These are phyloP conservation scores for Brassica juncea DNA, from an alignment of 345 rosid genomes.

Conservation along the genomic window DNA sequence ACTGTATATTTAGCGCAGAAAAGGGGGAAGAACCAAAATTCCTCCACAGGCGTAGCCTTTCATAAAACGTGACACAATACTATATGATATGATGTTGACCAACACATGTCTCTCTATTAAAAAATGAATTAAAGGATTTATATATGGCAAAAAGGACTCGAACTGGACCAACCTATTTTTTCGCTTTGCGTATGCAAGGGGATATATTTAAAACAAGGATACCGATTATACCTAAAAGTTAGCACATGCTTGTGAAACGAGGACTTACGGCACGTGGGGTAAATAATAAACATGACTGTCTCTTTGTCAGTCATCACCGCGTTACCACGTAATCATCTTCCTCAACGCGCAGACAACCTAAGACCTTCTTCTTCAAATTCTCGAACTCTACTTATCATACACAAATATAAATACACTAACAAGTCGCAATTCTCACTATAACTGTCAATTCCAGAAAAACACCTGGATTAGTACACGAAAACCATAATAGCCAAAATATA, in stretches of 20 bases:
- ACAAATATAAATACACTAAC: constrained; percentile 28
- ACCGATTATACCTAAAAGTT: background rate
- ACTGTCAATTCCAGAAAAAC: constrained; percentile 11
- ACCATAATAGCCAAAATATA: background rate
- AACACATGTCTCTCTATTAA: constrained; percentile 8
- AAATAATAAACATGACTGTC: constrained; percentile 10
- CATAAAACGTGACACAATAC: constrained; percentile 35
- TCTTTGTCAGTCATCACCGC: constrained; percentile 10
- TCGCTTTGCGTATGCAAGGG: constrained; percentile 2
- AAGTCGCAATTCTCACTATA: constrained; percentile 38
- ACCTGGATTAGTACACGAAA: background rate
- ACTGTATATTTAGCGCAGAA: background rate
- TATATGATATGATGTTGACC: constrained; percentile 28
- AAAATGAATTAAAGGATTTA: background rate
- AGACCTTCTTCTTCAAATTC: constrained; percentile 25
- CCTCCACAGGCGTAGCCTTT: constrained; percentile 31
- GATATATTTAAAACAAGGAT: background rate
- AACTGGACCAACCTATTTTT: constrained; percentile 4
- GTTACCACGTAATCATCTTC: constrained; percentile 36
- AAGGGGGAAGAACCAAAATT: constrained; percentile 8
- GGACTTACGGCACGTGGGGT: constrained; percentile 28
- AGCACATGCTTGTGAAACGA: constrained; percentile 1
- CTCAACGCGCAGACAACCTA: constrained; percentile 34
- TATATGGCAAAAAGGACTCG: constrained; percentile 4
- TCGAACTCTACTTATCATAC: constrained; percentile 3